Base-by-base conservation (phyloP, 495 filamentous ascomycete genomes). In the Penicillium malachiteum region DNA sequence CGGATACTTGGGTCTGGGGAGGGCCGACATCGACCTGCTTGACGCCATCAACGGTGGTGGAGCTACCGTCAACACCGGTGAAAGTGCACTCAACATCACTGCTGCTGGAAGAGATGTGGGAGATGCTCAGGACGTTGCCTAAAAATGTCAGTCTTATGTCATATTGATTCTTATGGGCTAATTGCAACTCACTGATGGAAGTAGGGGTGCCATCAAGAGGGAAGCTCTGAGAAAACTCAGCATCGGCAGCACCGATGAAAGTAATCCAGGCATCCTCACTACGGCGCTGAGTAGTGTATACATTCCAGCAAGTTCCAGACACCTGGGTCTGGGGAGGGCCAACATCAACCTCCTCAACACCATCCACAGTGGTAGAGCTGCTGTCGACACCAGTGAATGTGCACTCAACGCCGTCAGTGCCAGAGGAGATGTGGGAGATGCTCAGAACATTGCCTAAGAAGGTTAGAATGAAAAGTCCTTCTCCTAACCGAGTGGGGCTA, bases 261-360 rank as follows among this genome's bases (percentile, higher is more conserved):
- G 35, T 57, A 31, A 64, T 51, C 10, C 30, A 4, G 18, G 57
- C 54, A 10, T 18, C 9, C 16, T 38, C 17, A 7, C 21, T 50
- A n/a, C 40, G 21, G 34, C 34, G 55, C 12, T 7, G 42, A 2
- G n/a, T 40, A 10, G 50, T 39, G 26, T 33, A 14, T 16, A 50
- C 12, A 32, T 38, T 40, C n/a, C 34, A 17, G 57, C 73, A 76
- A 47, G 63, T 53, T 14, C 67, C 74, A 10, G 56, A 66, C 14
- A 64, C 35, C 50, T 75, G 74, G 8, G 71, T 66, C 68, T 76
- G 72, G 5, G 73, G 73, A 35, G 70, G 67, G 10, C 65, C 67
- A 42, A 73, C 70, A 56, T 67, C 61, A 1, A 65, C 59, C 18
- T 35, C 58, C 5, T 54, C 30, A 6, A 38, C 56, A 1, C 62